Percentiles rank a stretch among this genome's conserved stretches.
Evolutionary conservation across 2,329 filamentous ascomycete species (phyloP).

Genomic region (Aureobasidium melanogenum): DNA sequence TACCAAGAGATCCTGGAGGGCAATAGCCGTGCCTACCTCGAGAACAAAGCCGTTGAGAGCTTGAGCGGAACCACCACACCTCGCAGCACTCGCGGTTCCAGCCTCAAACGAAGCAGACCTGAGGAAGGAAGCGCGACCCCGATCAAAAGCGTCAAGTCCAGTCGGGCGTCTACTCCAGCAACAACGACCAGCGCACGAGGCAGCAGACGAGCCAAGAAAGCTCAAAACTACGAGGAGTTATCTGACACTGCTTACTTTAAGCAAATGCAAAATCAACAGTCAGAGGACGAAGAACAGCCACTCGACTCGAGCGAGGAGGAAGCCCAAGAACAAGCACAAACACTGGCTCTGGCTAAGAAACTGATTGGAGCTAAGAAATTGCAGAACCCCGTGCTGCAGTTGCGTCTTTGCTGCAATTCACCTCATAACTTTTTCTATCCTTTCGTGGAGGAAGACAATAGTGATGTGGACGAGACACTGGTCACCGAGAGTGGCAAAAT

Average conservation of each 20-base stretch:
- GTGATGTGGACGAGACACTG: conserved; percentile 64
- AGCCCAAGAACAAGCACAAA: conserved; percentile 57
- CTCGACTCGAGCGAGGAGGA: conserved; percentile 43
- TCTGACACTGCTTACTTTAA: conserved; percentile 80
- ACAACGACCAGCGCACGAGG: conserved; percentile 36
- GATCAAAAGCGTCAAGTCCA: conserved; percentile 68
- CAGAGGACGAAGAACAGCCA: conserved; percentile 24
- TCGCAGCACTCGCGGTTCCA: conserved; percentile 33
- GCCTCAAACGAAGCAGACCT: conserved; percentile 50
- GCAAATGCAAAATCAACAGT: conserved; percentile 48
- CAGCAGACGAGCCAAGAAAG: conserved; percentile 44
- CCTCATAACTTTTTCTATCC: conserved; percentile 97
- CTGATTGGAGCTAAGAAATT: conserved; percentile 88
- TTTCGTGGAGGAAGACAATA: conserved; percentile 54
- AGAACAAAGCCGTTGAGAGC: conserved; percentile 64
- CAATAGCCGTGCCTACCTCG: conserved; percentile 50
- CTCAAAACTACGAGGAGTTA: conserved; percentile 56
- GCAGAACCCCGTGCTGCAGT: conserved; percentile 85
- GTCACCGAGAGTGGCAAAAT: conserved; percentile 91
- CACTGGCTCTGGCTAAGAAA: conserved; percentile 69
- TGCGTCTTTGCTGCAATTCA: conserved; percentile 83
- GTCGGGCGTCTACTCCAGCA: conserved; percentile 63
- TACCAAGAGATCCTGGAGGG: conserved; percentile 65
- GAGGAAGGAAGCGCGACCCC: conserved; percentile 34
- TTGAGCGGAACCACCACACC: conserved; percentile 48